Base-by-base conservation (phyloP, 345 rosid genomes). In the Boechera divaricarpa region DNA sequence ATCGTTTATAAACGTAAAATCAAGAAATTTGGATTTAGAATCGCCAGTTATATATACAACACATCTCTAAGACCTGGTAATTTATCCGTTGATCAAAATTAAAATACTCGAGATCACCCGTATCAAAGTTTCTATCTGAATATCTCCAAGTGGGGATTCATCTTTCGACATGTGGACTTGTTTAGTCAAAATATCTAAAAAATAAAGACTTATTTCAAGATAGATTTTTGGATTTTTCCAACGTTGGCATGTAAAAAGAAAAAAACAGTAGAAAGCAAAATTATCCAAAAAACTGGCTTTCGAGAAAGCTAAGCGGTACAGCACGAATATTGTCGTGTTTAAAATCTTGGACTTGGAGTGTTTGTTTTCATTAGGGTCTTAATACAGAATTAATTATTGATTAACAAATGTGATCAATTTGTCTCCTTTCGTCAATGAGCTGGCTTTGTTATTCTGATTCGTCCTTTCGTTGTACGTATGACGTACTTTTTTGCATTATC, bases 401-500 rank as follows among this genome's bases (percentile, higher is more conserved):
- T 42, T 29, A 61, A 16, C 56, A 69, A 32, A 52, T 61, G 44
- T 44, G 6, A 77, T 70, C 10, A 28, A n/a, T 77, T 64, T 70
- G 65, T 55, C 52, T 24, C 32, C 58, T 51, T 69, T 70, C 42
- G 51, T 54, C 51, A 63, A 70, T 69, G 76, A 69, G 80, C 56
- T 77, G 80, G 51, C 76, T 70, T 55, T 16, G 10, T 63, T 70
- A 38, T 56, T 63, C 0, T 63, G 41, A 55, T 63, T 44, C 80
- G 76, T 77, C 80, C 66, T 56, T 77, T 77, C 72, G 76, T 63
- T 71, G 80, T 70, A 77, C 81, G 76, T 77, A 63, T 69, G 49
- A 70, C 76, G 54, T 71, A 70, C 65, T 21, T 54, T 57, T 58
- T 42, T 69, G 75, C 70, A 69, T 45, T 55, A 77, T 54, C 70